Evolutionary conservation across 1,139 yeast genomes (phyloP).

Genomic region (Hansenula lynferdii): DNA sequence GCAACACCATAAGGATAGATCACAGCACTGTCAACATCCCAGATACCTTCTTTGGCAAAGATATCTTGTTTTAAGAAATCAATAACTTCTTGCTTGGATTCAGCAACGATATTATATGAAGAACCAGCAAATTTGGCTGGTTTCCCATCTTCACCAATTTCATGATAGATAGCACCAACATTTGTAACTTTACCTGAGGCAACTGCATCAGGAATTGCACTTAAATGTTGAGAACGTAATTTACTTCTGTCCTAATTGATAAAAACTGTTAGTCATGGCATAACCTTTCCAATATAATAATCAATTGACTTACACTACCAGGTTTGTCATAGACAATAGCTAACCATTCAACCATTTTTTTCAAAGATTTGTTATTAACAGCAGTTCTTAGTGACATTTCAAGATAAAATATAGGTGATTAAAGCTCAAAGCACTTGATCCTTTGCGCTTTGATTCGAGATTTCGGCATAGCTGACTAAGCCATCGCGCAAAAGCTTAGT

Average conservation of each 20-base stretch:
- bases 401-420: background rate
- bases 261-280: background rate
- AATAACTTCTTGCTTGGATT: slow-evolving; percentile 55
- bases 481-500: background rate
- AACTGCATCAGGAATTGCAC: slow-evolving; percentile 45
- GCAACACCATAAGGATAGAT: slow-evolving; percentile 55
- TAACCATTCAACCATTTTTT: slow-evolving; percentile 51
- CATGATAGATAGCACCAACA: slow-evolving; percentile 60
- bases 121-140: slow-evolving; percentile 67
- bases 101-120: slow-evolving; percentile 57
- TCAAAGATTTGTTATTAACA: background rate
- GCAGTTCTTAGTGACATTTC: background rate
- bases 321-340: slow-evolving; percentile 73
- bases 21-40: slow-evolving; percentile 66
- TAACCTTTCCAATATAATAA: background rate
- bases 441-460: too few species aligned
- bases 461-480: background rate
- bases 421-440: too few species aligned
- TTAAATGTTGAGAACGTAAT: slow-evolving; percentile 56
- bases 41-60: slow-evolving; percentile 60
- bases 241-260: slow-evolving; percentile 39
- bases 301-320: slow-evolving; percentile 27
- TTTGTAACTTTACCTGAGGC: slow-evolving; percentile 52
- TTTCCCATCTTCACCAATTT: slow-evolving; percentile 34
- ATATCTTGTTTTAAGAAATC: slow-evolving; percentile 61